Percentiles rank a stretch among this genome's conserved stretches.
phyloP scores from a whole-genome alignment of 139 green algal species.

The Chlamydomonas schloesseri region DNA sequence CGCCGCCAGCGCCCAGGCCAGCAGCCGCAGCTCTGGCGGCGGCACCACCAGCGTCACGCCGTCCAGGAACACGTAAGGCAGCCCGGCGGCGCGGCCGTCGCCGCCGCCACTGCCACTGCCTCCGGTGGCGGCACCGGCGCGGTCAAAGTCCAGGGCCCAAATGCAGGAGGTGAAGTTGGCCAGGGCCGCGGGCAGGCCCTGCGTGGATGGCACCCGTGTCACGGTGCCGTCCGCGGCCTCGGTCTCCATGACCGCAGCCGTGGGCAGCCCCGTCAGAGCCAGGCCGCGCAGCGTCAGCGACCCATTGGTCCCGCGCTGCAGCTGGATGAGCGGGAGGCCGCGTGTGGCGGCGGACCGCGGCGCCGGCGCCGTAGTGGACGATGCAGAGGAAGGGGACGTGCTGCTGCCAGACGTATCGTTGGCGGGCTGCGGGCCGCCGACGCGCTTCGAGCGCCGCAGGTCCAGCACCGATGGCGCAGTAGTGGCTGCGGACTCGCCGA shows the following conservation, averaged over 20 bases:
- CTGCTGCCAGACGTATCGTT: no score
- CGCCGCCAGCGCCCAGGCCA: neutral
- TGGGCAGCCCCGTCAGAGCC: neutral
- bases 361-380: no score
- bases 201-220: neutral
- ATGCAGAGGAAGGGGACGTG: no score
- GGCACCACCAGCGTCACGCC: neutral
- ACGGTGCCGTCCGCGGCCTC: no score
- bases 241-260: neutral
- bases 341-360: no score
- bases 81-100: neutral
- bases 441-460: no score
- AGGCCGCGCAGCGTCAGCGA: neutral
- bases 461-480: no score
- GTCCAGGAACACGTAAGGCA: neutral
- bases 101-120: no score
- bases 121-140: neutral
- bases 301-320: neutral
- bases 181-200: neutral
- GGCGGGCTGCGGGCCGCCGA: no score
- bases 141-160: neutral
- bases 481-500: no score
- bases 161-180: conserved; percentile 3
- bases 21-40: neutral
- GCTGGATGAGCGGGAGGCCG: no score